phyloP scores from a whole-genome alignment of 768 basidiomycete genomes.

The Phallus indusiatus region DNA sequence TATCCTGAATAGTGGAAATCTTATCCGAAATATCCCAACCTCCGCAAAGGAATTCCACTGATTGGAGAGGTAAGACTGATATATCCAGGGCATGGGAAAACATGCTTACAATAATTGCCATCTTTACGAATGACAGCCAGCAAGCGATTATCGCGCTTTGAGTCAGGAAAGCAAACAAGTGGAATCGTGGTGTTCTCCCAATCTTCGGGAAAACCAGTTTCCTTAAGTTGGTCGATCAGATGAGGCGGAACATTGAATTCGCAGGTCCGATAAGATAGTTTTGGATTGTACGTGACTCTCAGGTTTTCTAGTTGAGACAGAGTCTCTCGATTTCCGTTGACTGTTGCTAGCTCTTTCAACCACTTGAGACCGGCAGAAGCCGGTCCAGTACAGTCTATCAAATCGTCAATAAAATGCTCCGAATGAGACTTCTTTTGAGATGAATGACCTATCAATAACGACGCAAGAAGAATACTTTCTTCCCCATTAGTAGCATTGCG shows the following conservation, averaged over 20 bases:
- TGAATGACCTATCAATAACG: not conserved
- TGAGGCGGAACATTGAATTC: conserved; percentile 11
- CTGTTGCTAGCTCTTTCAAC: not conserved
- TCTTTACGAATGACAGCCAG: conserved; percentile 5
- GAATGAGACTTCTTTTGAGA: no score
- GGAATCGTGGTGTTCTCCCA: not conserved
- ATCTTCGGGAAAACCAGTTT: not conserved
- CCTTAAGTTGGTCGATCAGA: conserved; percentile 12
- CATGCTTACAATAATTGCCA: not conserved
- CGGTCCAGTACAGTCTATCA: conserved; percentile 7
- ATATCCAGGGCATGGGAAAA: not conserved
- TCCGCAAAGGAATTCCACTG: conserved; percentile 6
- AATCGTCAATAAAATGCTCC: not conserved
- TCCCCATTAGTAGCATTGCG: conserved; percentile 1
- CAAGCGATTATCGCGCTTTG: not conserved
- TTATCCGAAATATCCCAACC: conserved; percentile 3
- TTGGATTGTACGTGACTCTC: conserved; percentile 13
- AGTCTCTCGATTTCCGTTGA: not conserved
- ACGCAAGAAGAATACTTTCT: not conserved
- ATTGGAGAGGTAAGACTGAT: not conserved
- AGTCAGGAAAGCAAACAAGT: not conserved
- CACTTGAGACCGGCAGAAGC: conserved; percentile 1
- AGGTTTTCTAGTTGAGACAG: not conserved
- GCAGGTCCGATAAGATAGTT: conserved; percentile 14
- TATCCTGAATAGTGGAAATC: conserved; percentile 3